Base-by-base conservation (phyloP, 148 eudicot genomes). In the Silene conica region DNA sequence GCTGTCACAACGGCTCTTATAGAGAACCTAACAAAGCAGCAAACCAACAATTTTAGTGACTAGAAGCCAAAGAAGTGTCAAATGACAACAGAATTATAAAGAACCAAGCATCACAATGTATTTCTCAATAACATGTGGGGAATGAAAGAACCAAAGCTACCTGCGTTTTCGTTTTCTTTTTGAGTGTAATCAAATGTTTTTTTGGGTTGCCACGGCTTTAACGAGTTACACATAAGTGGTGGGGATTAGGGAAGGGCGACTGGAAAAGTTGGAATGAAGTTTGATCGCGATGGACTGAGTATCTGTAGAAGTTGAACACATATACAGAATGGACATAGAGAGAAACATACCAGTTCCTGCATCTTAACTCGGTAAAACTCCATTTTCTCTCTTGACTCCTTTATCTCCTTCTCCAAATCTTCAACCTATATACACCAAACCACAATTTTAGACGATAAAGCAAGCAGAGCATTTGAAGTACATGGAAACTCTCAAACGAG, bases 1-100 rank as follows among this genome's bases (percentile, higher is more conserved):
- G 81, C 82, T 92, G 78, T 95, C 98, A 73, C 98, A 95, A 83
- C 97, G 86, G 74, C 98, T 95, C 86, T 92, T 95, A 87, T 95
- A 95, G 64, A 95, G 90, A 80, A 92, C 85, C 98, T 95, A 78
- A 38, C 72, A 80, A 78, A 78, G 38, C 13, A 69, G 46, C 43
- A 63, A 63, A 64, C 41, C 69, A 21, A 25, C 70, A 12, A 56
- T 79, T 38, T 63, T 3, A 15, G 23, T 62, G 5, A 67, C 61
- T 63, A 56, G 55, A 18, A 70, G 55, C 38, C 43, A 12, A 55
- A 43, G 2, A 52, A 18, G 38, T 70, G 28, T 19, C 41, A 16
- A 23, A 23, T 20, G 16, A 38, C 56, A 21, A 76, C n/a, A 72
- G 26, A 18, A 16, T 22, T 46, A 45, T 46, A 11, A 45, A 68